Evolutionary conservation across 176 grass and related monocot genomes (phyloP).

Genomic region (Lolium multiflorum): DNA sequence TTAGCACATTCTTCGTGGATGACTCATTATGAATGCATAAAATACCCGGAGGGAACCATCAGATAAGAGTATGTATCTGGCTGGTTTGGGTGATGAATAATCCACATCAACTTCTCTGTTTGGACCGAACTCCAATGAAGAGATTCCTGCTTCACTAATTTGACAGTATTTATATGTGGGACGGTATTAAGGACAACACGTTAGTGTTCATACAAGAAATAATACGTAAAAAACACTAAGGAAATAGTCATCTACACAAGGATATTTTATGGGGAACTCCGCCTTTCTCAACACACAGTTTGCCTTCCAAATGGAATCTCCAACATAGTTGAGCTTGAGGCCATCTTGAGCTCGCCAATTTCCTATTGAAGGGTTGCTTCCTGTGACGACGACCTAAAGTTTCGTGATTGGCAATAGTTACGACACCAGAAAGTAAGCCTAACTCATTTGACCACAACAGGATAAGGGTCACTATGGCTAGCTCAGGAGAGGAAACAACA

Average conservation of each 20-base stretch:
- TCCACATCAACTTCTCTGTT: conserved; percentile 88
- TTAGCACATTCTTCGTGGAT: conserved; percentile 20
- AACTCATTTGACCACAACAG: background rate
- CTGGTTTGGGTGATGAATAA: conserved; percentile 54
- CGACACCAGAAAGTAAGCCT: conserved; percentile 30
- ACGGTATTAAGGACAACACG: conserved; percentile 64
- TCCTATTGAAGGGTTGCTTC: conserved; percentile 78
- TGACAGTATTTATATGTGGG: conserved; percentile 93
- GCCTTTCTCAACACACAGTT: conserved; percentile 73
- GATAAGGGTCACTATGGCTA: background rate
- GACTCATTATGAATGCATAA: conserved; percentile 27
- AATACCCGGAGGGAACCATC: conserved; percentile 90
- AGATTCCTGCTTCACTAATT: conserved; percentile 56
- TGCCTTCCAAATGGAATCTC: conserved; percentile 84
- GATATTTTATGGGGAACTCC: conserved; percentile 96
- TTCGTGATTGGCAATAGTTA: conserved; percentile 28
- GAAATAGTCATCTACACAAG: conserved; percentile 44
- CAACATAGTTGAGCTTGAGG: conserved; percentile 74
- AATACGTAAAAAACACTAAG: conserved; percentile 25
- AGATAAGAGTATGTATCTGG: conserved; percentile 75
- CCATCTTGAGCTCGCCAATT: conserved; percentile 80
- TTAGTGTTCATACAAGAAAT: conserved; percentile 22
- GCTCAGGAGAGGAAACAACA: background rate
- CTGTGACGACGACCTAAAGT: conserved; percentile 74
- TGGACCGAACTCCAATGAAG: conserved; percentile 75